Conservation (phyloP, 257 asterid species). For the Primulina tabacum region DNA sequence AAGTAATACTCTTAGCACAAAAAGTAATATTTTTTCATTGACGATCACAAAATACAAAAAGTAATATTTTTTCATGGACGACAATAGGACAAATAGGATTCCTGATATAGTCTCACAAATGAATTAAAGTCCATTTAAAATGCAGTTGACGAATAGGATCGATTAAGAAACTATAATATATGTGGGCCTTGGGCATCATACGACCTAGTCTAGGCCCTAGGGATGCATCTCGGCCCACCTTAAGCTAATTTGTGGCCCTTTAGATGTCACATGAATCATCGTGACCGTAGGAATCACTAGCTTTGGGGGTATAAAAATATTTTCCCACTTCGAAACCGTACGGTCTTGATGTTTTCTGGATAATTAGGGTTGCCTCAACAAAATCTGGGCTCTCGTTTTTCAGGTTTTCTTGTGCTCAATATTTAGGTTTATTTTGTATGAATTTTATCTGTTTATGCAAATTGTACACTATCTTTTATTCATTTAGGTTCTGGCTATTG, state of each 20-base stretch:
- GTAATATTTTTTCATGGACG: no score
- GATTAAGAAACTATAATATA: no score
- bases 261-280: neutral
- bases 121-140: no score
- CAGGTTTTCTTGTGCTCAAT: constrained; percentile 3
- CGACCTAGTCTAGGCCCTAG: no score
- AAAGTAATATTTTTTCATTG: no score
- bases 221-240: neutral
- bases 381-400: neutral
- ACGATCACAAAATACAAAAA: no score
- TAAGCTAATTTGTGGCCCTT: neutral
- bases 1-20: no score
- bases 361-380: constrained; percentile 16
- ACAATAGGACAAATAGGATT: no score
- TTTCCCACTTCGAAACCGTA: neutral
- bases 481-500: neutral
- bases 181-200: no score
- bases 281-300: neutral
- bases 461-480: neutral
- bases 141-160: no score
- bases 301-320: neutral
- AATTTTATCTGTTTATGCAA: neutral
- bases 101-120: no score
- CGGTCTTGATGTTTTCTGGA: neutral
- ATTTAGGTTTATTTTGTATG: neutral